phyloP scores from a whole-genome alignment of 2,329 filamentous ascomycete species.

The Penicillium sp. region DNA sequence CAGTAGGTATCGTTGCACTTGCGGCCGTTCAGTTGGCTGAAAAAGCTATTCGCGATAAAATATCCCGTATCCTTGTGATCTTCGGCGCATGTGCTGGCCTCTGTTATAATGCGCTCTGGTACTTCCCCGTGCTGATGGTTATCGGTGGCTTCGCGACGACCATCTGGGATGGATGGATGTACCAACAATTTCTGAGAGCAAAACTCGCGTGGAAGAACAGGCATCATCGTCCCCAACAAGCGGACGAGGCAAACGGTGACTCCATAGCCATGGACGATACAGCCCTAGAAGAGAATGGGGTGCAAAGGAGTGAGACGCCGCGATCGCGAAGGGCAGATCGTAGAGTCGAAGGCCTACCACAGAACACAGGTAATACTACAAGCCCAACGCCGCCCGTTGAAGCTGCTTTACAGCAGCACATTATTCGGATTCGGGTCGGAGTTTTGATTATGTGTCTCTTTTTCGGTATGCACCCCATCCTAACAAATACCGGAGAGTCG shows the following conservation, averaged over 20 bases:
- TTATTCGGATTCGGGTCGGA: constrained; percentile 26
- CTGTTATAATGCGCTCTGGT: constrained; percentile 66
- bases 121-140: constrained; percentile 59
- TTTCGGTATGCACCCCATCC: constrained; percentile 31
- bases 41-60: constrained; percentile 57
- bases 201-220: constrained; percentile 16
- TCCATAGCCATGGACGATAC: constrained; percentile 2
- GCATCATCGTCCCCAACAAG: constrained; percentile 7
- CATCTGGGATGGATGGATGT: constrained; percentile 49
- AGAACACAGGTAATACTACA: not conserved
- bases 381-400: not conserved
- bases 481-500: not conserved
- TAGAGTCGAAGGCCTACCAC: not conserved
- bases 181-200: constrained; percentile 37
- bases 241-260: constrained; percentile 9
- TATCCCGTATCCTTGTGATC: constrained; percentile 58
- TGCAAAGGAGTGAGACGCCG: constrained; percentile 7
- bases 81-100: constrained; percentile 56
- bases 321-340: constrained; percentile 9
- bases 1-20: constrained; percentile 62
- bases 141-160: constrained; percentile 47
- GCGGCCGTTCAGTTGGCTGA: constrained; percentile 60
- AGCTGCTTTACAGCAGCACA: not conserved
- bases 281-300: constrained; percentile 6
- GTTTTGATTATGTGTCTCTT: constrained; percentile 40